These are phyloP conservation scores for Dothideomycetes sp. DNA, from an alignment of 2,329 filamentous ascomycete species.

Conservation along the genomic window DNA sequence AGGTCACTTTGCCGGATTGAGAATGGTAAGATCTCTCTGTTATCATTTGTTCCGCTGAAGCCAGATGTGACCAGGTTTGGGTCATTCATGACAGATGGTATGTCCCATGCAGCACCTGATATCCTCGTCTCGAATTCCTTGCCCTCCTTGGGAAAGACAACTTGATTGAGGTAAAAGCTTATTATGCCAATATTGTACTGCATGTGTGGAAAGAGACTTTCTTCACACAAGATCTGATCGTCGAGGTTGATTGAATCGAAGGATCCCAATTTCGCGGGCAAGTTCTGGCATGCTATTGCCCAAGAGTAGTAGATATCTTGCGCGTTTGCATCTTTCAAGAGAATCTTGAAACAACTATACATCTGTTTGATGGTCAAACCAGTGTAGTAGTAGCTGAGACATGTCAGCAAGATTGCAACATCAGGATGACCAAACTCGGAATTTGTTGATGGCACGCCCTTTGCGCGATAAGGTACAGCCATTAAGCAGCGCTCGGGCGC, in stretches of 20 bases:
- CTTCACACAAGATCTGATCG: conserved; percentile 18
- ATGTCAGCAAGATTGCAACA: conserved; percentile 56
- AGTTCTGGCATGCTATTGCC: conserved; percentile 14
- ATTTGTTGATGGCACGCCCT: conserved; percentile 52
- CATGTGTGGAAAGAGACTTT: conserved; percentile 31
- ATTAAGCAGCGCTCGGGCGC: conserved; percentile 44
- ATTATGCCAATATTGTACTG: conserved; percentile 45
- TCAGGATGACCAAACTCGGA: conserved; percentile 63
- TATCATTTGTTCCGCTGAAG: conserved; percentile 66
- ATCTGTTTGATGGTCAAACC: conserved; percentile 46
- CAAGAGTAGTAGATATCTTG: conserved; percentile 21
- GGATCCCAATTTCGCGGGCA: conserved; percentile 17
- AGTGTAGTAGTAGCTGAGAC: conserved; percentile 57
- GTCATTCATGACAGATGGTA: conserved; percentile 44
- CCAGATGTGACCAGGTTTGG: conserved; percentile 46
- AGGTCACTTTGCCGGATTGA: conserved; percentile 55
- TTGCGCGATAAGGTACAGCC: conserved; percentile 59
- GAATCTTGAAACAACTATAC: conserved; percentile 16
- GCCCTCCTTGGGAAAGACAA: conserved; percentile 57
- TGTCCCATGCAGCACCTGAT: conserved; percentile 59
- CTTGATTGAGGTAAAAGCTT: conserved; percentile 58
- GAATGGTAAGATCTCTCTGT: conserved; percentile 49
- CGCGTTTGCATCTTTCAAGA: conserved; percentile 20
- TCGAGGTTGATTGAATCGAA: conserved; percentile 22
- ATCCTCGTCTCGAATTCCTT: conserved; percentile 57